These are phyloP conservation scores for Pythium aquatile DNA, from an alignment of 352 stramenopile genomes.

Conservation along the genomic window DNA sequence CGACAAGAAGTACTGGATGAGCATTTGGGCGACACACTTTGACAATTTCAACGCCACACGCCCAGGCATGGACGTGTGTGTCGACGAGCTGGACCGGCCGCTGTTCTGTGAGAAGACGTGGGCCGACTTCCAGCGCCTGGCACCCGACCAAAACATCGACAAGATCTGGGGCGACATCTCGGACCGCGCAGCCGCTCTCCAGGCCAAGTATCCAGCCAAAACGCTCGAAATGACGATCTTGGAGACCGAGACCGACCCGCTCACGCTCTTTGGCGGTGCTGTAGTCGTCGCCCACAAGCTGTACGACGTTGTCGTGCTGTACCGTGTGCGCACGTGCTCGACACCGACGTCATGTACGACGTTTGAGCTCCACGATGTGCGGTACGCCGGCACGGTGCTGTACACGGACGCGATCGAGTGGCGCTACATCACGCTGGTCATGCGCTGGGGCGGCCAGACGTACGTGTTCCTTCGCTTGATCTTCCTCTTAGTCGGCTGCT, in stretches of 20 bases:
- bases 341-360: constrained; percentile 6
- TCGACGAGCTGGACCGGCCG: constrained; percentile 29
- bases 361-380: constrained; percentile 23
- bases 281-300: constrained; percentile 31
- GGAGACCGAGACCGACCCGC: constrained; percentile 30
- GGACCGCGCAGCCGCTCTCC: constrained; percentile 19
- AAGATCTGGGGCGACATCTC: constrained; percentile 34
- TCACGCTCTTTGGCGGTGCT: constrained; percentile 27
- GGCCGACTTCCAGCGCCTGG: constrained; percentile 29
- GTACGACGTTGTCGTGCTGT: constrained; percentile 26
- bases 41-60: constrained; percentile 24
- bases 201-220: constrained; percentile 14
- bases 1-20: constrained; percentile 31
- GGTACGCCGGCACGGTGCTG: constrained; percentile 25
- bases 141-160: constrained; percentile 17
- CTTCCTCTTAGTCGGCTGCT: constrained; percentile 22
- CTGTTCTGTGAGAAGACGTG: constrained; percentile 33
- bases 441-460: constrained; percentile 21
- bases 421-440: constrained; percentile 26
- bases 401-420: constrained; percentile 32
- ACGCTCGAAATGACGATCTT: constrained; percentile 30
- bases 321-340: constrained; percentile 13
- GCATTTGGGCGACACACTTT: constrained; percentile 28
- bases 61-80: constrained; percentile 27
- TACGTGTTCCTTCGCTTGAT: constrained; percentile 28